phyloP scores from a whole-genome alignment of 208 protist species.

The Tritrichomonas musculus region DNA sequence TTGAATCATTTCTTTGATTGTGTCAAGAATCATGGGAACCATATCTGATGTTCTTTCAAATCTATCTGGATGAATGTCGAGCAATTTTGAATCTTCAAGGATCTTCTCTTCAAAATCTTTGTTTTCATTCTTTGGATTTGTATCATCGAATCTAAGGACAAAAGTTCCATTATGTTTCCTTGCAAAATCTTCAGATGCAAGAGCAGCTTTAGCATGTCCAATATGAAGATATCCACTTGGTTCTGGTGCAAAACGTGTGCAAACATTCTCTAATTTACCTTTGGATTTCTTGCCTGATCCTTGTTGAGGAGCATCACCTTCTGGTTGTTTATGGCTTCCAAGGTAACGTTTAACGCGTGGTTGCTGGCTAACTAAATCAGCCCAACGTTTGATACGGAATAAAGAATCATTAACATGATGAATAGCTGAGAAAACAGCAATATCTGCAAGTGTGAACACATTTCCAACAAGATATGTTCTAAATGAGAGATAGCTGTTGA shows the following conservation, averaged over 20 bases:
- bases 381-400: not conserved
- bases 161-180: slow-evolving; percentile 86
- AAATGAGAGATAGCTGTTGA: not conserved
- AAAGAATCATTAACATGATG: not conserved
- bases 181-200: slow-evolving; percentile 92
- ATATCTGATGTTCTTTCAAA: slow-evolving; percentile 88
- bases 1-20: slow-evolving; percentile 42
- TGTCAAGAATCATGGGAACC: slow-evolving; percentile 75
- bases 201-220: slow-evolving; percentile 91
- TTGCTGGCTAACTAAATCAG: not conserved
- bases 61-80: slow-evolving; percentile 75
- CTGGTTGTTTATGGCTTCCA: too few relatives aligned
- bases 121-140: slow-evolving; percentile 96
- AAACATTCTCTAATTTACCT: not conserved
- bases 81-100: slow-evolving; percentile 73
- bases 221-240: slow-evolving; percentile 35
- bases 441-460: slow-evolving; percentile 14
- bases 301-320: not conserved
- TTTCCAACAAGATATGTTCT: not conserved
- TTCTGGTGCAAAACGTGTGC: slow-evolving; percentile 30
- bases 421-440: not conserved
- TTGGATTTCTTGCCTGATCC: not conserved
- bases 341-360: not conserved
- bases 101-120: slow-evolving; percentile 88
- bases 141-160: slow-evolving; percentile 98